These are phyloP conservation scores for Phialophora macrospora DNA, from an alignment of 2,329 filamentous ascomycete genomes.

Conservation along the genomic window DNA sequence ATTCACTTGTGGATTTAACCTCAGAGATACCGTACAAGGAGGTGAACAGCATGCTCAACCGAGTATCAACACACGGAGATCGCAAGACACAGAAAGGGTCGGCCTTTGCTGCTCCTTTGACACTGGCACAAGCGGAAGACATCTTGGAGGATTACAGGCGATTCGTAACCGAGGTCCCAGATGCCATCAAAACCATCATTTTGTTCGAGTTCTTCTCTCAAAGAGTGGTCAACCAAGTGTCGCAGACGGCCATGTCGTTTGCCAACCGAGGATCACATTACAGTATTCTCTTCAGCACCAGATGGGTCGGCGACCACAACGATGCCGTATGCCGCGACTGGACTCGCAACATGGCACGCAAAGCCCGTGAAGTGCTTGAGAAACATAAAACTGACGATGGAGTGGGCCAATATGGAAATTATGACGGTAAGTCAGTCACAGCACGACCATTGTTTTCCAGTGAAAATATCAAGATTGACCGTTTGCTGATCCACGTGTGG, in stretches of 20 bases:
- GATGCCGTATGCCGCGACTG: conserved; percentile 49
- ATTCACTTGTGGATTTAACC: conserved; percentile 46
- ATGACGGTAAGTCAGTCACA: conserved; percentile 32
- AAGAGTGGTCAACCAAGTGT: conserved; percentile 45
- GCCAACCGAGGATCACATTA: conserved; percentile 53
- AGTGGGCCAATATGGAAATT: conserved; percentile 35
- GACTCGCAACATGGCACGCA: conserved; percentile 46
- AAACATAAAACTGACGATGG: conserved; percentile 19
- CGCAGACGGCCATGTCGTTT: conserved; percentile 48
- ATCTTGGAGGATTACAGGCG: conserved; percentile 44
- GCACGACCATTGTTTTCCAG: background rate
- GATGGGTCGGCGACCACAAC: conserved; percentile 48
- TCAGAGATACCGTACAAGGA: conserved; percentile 50
- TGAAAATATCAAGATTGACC: conserved; percentile 15
- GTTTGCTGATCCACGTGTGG: background rate
- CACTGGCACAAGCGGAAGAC: conserved; percentile 42
- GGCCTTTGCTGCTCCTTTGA: conserved; percentile 52
- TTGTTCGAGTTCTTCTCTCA: conserved; percentile 53
- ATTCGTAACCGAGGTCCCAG: conserved; percentile 39
- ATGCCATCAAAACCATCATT: conserved; percentile 43
- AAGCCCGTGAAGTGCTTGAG: conserved; percentile 39
- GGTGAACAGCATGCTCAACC: conserved; percentile 46
- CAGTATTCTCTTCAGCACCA: conserved; percentile 49
- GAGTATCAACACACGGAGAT: conserved; percentile 45
- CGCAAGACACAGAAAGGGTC: conserved; percentile 52